Evolutionary conservation across 2,329 filamentous ascomycete species (phyloP).

Genomic region (Alternaria brassicicola): DNA sequence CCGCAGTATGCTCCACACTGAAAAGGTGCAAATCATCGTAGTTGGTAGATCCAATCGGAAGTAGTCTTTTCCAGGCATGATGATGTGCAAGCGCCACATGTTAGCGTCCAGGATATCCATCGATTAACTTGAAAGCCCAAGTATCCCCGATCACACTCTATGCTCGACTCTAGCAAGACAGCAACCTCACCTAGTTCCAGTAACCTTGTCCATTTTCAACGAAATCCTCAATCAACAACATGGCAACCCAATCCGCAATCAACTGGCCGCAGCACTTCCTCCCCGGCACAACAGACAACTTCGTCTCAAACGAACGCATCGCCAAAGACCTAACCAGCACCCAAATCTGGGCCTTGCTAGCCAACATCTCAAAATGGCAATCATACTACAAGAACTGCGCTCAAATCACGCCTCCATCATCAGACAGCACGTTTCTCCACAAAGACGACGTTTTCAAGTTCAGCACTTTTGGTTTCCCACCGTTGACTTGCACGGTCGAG

Average conservation of each 20-base stretch:
- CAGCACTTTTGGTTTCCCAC: constrained; percentile 46
- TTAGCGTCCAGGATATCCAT: not conserved
- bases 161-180: not conserved
- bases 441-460: constrained; percentile 42
- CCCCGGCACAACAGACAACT: constrained; percentile 49
- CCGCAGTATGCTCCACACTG: not conserved
- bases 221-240: not conserved
- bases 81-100: not conserved
- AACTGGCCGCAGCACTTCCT: constrained; percentile 40
- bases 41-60: not conserved
- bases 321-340: constrained; percentile 31
- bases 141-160: accelerated
- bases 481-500: constrained; percentile 32
- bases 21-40: not conserved
- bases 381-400: constrained; percentile 45
- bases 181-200: accelerated
- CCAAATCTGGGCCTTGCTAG: constrained; percentile 42
- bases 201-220: not conserved
- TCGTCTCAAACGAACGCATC: constrained; percentile 45
- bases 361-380: constrained; percentile 44
- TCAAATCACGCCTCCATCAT: constrained; percentile 36
- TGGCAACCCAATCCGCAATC: constrained; percentile 34
- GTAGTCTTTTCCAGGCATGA: not conserved
- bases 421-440: constrained; percentile 26
- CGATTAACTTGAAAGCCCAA: not conserved